Conservation (phyloP, 129 eudicot species). For the Glebionis coronaria region DNA sequence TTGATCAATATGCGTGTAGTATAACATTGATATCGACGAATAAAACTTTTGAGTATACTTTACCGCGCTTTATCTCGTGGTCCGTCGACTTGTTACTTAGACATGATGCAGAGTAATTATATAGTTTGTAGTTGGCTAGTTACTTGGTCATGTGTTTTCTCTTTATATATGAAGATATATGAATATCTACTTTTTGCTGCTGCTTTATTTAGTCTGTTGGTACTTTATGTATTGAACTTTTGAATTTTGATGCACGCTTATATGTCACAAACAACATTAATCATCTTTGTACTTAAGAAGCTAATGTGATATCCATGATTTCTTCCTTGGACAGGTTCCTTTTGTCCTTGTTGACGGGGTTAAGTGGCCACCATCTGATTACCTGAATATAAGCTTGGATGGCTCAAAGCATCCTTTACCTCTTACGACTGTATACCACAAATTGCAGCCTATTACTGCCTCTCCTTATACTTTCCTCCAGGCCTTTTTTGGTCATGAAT, state of each 20-base stretch:
- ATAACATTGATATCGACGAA: not conserved
- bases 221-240: too few species aligned
- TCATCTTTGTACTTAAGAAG: not conserved
- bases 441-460: conserved; percentile 81
- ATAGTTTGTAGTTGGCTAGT: not conserved
- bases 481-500: conserved; percentile 77
- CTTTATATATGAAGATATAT: too few species aligned
- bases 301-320: conserved; percentile 9
- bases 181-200: too few species aligned
- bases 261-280: too few species aligned
- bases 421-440: conserved; percentile 76
- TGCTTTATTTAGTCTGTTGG: too few species aligned
- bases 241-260: too few species aligned
- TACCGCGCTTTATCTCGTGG: not conserved
- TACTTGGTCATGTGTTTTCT: not conserved
- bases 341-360: conserved; percentile 78
- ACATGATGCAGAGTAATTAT: not conserved
- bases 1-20: conserved; percentile 9
- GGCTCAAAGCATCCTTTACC: conserved; percentile 87
- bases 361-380: conserved; percentile 62
- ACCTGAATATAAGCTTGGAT: conserved; percentile 73
- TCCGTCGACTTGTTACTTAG: not conserved
- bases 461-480: conserved; percentile 87
- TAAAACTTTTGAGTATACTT: not conserved
- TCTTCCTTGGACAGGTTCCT: conserved; percentile 57